A percentile compares a stretch with the other conserved stretches of the same genome.
phyloP scores from a whole-genome alignment of 495 filamentous ascomycete genomes.

The Sordaria brevicollis region DNA sequence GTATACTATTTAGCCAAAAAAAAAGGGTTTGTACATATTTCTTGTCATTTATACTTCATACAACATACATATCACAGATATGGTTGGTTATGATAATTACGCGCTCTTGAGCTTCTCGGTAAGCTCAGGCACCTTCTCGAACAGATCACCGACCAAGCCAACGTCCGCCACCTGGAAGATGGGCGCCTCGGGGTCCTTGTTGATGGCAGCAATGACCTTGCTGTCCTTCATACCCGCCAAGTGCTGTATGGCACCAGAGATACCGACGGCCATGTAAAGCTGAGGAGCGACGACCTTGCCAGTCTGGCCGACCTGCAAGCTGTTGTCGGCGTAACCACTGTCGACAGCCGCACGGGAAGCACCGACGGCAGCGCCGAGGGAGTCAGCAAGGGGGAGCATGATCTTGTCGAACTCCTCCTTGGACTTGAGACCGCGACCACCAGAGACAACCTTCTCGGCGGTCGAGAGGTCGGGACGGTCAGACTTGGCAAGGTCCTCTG shows the following conservation, averaged over 20 bases:
- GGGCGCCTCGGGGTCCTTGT: slow-evolving; percentile 93
- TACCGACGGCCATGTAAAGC: slow-evolving; percentile 89
- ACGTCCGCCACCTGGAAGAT: slow-evolving; percentile 98
- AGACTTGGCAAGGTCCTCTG: slow-evolving; percentile 83
- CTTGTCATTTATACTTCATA: background rate
- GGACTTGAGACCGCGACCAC: slow-evolving; percentile 88
- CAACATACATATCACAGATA: background rate
- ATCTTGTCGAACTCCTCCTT: slow-evolving; percentile 93
- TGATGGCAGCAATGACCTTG: slow-evolving; percentile 98
- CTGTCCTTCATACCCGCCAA: slow-evolving; percentile 99
- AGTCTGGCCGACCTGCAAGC: slow-evolving; percentile 93
- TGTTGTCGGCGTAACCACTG: slow-evolving; percentile 98
- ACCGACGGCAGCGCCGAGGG: slow-evolving; percentile 85
- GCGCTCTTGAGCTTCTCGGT: slow-evolving; percentile 82
- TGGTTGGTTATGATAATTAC: too few species aligned
- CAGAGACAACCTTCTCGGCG: slow-evolving; percentile 80
- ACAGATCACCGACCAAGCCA: slow-evolving; percentile 88
- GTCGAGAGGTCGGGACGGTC: slow-evolving; percentile 93
- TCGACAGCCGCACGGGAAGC: slow-evolving; percentile 93
- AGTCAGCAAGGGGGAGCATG: slow-evolving; percentile 84
- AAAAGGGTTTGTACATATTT: background rate
- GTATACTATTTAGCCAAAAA: background rate
- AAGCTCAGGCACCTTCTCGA: slow-evolving; percentile 89
- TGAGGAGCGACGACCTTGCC: slow-evolving; percentile 97
- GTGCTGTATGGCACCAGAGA: slow-evolving; percentile 96